phyloP scores from a whole-genome alignment of 129 eudicot genomes.

The Flaveria bidentis region DNA sequence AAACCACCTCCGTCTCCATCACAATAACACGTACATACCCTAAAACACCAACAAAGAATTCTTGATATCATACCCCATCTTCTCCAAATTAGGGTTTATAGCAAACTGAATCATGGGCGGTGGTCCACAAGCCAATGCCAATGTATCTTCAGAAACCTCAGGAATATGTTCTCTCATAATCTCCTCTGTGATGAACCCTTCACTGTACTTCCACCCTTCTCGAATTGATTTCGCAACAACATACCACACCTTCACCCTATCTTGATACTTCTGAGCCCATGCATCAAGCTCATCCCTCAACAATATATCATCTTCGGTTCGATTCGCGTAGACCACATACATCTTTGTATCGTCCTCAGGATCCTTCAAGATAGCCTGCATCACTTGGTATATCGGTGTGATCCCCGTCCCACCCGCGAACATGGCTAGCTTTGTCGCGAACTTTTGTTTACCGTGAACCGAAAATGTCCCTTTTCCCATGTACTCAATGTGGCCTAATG shows the following conservation, averaged over 20 bases:
- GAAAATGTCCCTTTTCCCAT: conserved; percentile 67
- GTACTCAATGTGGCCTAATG: conserved; percentile 94
- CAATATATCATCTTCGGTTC: conserved; percentile 92
- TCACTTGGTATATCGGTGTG: conserved; percentile 88
- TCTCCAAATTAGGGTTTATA: conserved; percentile 82
- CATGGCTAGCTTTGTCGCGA: conserved; percentile 79
- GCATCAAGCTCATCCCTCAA: conserved; percentile 73
- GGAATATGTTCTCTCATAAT: conserved; percentile 75
- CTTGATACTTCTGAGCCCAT: conserved; percentile 59
- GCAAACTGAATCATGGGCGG: conserved; percentile 95
- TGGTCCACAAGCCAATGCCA: conserved; percentile 94
- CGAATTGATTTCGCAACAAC: conserved; percentile 52
- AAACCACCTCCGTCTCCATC: conserved; percentile 9
- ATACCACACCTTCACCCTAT: conserved; percentile 89
- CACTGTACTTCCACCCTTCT: conserved; percentile 77
- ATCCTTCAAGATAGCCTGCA: conserved; percentile 84
- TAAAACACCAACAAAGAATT: conserved; percentile 75
- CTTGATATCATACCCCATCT: conserved; percentile 83
- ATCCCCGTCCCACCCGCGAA: conserved; percentile 95
- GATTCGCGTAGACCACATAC: conserved; percentile 85
- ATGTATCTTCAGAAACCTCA: conserved; percentile 39
- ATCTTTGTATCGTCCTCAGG: conserved; percentile 85
- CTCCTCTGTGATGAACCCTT: conserved; percentile 60
- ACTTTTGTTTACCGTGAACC: conserved; percentile 69
- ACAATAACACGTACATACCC: not conserved